A percentile compares a stretch with the other conserved stretches of the same genome.
phyloP scores from a whole-genome alignment of 352 stramenopile genomes.

The Phytophthora europaea region DNA sequence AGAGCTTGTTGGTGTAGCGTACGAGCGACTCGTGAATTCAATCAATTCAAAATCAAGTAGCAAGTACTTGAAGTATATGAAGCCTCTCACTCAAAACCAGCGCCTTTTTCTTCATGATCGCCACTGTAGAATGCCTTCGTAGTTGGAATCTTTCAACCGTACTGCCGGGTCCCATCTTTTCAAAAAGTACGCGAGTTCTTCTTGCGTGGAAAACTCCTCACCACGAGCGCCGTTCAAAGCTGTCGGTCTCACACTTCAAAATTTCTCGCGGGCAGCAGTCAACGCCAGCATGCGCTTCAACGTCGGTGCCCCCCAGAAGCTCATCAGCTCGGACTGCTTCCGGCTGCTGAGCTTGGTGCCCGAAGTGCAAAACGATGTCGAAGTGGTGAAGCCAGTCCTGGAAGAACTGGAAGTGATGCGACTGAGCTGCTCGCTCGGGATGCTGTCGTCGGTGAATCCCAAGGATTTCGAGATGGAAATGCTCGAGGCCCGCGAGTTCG shows the following conservation, averaged over 20 bases:
- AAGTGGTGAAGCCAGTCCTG: constrained; percentile 77
- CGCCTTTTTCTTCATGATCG: too few relatives aligned
- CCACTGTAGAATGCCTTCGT: neutral
- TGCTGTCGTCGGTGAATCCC: constrained; percentile 52
- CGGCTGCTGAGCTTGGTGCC: constrained; percentile 61
- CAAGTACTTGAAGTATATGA: too few relatives aligned
- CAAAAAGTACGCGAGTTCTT: constrained; percentile 5
- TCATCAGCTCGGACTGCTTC: constrained; percentile 55
- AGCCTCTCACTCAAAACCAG: too few relatives aligned
- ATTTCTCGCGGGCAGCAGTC: constrained; percentile 8
- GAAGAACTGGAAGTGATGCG: constrained; percentile 77
- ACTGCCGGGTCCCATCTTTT: constrained; percentile 16
- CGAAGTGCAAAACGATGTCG: constrained; percentile 73
- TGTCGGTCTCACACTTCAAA: constrained; percentile 20
- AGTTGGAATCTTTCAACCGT: neutral
- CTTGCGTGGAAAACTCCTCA: neutral
- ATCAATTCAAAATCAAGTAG: too few relatives aligned
- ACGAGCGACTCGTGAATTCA: too few relatives aligned
- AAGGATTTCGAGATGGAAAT: constrained; percentile 70
- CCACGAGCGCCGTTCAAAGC: neutral
- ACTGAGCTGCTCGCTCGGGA: constrained; percentile 62
- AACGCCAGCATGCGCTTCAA: constrained; percentile 25
- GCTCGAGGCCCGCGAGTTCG: constrained; percentile 64
- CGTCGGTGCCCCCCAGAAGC: constrained; percentile 23
- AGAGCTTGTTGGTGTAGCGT: neutral